Evolutionary conservation across 2,329 filamentous ascomycete species (phyloP).

Genomic region (Alternaria sp.): DNA sequence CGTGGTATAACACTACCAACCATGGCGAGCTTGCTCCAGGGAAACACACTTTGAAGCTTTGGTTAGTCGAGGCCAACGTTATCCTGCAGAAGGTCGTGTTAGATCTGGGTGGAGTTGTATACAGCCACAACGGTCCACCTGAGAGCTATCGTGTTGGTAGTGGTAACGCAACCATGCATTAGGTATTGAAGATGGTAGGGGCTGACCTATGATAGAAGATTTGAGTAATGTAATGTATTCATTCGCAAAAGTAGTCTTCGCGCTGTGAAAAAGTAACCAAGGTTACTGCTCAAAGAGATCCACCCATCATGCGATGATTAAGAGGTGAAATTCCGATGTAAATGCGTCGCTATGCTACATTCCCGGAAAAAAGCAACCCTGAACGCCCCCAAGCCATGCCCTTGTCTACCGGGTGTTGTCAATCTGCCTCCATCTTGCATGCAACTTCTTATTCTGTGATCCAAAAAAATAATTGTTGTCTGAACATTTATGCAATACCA

Average conservation of each 20-base stretch:
- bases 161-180: slow-evolving; percentile 16
- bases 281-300: background rate
- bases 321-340: background rate
- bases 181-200: background rate
- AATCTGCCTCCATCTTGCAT: background rate
- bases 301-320: background rate
- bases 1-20: slow-evolving; percentile 60
- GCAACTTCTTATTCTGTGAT: background rate
- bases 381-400: background rate
- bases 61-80: slow-evolving; percentile 58
- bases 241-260: background rate
- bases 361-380: background rate
- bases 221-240: background rate
- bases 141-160: slow-evolving; percentile 50
- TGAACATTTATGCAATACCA: slow-evolving; percentile 1
- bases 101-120: slow-evolving; percentile 45
- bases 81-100: slow-evolving; percentile 49
- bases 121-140: slow-evolving; percentile 48
- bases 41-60: slow-evolving; percentile 56
- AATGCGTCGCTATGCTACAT: background rate
- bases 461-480: background rate
- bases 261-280: background rate
- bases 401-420: background rate
- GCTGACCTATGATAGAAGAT: background rate
- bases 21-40: slow-evolving; percentile 46